Percentiles rank a stretch among this genome's conserved stretches.
Evolutionary conservation across 495 filamentous ascomycete species (phyloP).

Genomic region (Pyrenopolyporus hunteri): DNA sequence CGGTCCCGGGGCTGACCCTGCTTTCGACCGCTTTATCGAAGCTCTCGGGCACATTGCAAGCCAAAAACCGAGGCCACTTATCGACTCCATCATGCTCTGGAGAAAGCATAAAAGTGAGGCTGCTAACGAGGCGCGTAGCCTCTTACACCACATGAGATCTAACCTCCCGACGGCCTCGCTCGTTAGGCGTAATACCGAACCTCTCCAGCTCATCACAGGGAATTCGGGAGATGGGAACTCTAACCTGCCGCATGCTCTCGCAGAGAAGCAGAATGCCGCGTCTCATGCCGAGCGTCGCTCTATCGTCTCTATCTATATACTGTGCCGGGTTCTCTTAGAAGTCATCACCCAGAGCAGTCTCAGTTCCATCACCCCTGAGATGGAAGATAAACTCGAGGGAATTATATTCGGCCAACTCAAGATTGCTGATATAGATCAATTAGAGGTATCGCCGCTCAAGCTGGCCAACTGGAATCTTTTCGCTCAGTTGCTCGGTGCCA

Average conservation of each 20-base stretch:
- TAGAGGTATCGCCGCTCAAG: slow-evolving; percentile 77
- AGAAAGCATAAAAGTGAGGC: slow-evolving; percentile 92
- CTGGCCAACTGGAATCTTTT: slow-evolving; percentile 96
- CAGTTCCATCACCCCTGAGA: slow-evolving; percentile 79
- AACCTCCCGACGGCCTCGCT: slow-evolving; percentile 41
- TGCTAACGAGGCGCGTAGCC: slow-evolving; percentile 63
- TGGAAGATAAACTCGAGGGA: slow-evolving; percentile 87
- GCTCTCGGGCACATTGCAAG: slow-evolving; percentile 92
- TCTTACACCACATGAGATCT: slow-evolving; percentile 66
- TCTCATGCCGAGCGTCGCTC: slow-evolving; percentile 83
- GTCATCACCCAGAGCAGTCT: slow-evolving; percentile 89
- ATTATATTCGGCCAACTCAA: slow-evolving; percentile 94
- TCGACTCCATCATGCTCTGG: slow-evolving; percentile 98
- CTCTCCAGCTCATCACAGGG: slow-evolving; percentile 44
- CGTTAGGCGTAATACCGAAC: slow-evolving; percentile 57
- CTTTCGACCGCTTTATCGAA: slow-evolving; percentile 94
- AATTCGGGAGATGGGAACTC: slow-evolving; percentile 28
- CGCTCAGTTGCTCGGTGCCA: slow-evolving; percentile 86
- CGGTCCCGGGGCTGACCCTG: slow-evolving; percentile 83
- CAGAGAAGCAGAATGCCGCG: slow-evolving; percentile 69
- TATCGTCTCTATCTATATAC: slow-evolving; percentile 90
- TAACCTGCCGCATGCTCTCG: slow-evolving; percentile 44
- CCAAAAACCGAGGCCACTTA: slow-evolving; percentile 91
- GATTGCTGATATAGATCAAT: slow-evolving; percentile 81
- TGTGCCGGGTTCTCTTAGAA: slow-evolving; percentile 92